Base-by-base conservation (phyloP, 108 stramenopile species). In the Conticribra weissflogii region DNA sequence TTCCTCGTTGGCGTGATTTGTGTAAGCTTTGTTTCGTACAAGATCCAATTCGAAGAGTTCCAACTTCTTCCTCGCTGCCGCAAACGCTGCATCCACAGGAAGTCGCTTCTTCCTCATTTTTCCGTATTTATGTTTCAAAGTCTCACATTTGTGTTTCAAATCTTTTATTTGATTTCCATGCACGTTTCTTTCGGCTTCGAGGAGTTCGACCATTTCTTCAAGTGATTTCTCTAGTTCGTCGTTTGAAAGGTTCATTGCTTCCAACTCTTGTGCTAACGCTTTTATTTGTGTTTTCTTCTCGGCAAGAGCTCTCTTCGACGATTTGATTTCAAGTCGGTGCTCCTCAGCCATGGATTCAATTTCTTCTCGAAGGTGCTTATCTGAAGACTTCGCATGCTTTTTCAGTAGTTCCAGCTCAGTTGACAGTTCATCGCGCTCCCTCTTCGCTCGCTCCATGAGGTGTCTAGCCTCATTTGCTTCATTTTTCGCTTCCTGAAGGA, bases 21-120 rank as follows among this genome's bases (percentile, higher is more conserved):
- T n/a, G n/a, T n/a, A n/a, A n/a, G n/a, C n/a, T n/a, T n/a, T n/a
- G n/a, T n/a, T n/a, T n/a, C n/a, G n/a, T n/a, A n/a, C 23, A 9
- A 2, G 41, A 2, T 57, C 21, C 22, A 32, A 12, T 59, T 71
- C 70, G 19, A 59, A 53, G n/a, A 23, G 47, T 21, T 71, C 70
- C 48, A 72, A 29, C 44, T 63, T n/a, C n/a, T 41, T 72, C 16
- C 54, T 36, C 2, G 31, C 34, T 21, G 54, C 71, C 33, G 60
- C 53, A 62, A 34, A 72, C 21, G 71, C 71, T 14, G 71, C 71
- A 46, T 72, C 71, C 33, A 72, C 50, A 21, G 71, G 71, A 2
- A 72, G 46, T 30, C 71, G 30, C 36, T 49, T 72, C 54, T 72
- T 72, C 71, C 53, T 63, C 54, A 72, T n/a, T 27, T 61, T 63